These are phyloP conservation scores for Starmerella powellii DNA, from an alignment of 805 yeast species.

Conservation along the genomic window DNA sequence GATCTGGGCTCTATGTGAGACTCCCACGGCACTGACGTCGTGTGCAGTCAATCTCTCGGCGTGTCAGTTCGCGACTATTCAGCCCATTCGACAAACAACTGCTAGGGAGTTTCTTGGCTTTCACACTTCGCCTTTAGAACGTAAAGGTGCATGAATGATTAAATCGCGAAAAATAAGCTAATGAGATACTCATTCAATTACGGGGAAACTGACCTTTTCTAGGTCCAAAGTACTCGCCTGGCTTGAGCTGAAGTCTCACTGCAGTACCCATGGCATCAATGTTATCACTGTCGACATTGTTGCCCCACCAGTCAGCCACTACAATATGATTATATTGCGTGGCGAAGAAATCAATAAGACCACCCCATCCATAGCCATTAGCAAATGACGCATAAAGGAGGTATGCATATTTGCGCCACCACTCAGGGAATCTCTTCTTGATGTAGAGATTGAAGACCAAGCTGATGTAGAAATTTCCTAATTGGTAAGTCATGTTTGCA, in stretches of 20 bases:
- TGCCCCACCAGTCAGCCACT: slow-evolving; percentile 55
- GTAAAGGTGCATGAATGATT: too few relatives aligned
- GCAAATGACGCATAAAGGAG: slow-evolving; percentile 38
- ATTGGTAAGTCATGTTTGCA: slow-evolving; percentile 35
- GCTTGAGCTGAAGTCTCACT: slow-evolving; percentile 13
- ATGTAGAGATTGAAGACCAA: slow-evolving; percentile 36
- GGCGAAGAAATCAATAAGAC: slow-evolving; percentile 35
- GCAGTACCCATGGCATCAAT: slow-evolving; percentile 12
- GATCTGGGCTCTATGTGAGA: too few relatives aligned
- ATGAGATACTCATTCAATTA: too few relatives aligned
- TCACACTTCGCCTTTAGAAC: too few relatives aligned
- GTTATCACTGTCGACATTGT: slow-evolving; percentile 20
- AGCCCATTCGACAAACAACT: too few relatives aligned
- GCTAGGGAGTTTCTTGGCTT: too few relatives aligned
- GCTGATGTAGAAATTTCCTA: slow-evolving; percentile 33
- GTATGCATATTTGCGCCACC: slow-evolving; percentile 46
- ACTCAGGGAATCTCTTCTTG: slow-evolving; percentile 33
- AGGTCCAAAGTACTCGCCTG: slow-evolving; percentile 28
- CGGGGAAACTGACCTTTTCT: too few relatives aligned
- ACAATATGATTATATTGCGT: slow-evolving; percentile 37
- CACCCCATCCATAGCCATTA: slow-evolving; percentile 41
- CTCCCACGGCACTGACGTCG: too few relatives aligned
- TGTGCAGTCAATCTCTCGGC: too few relatives aligned
- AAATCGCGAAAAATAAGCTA: too few relatives aligned
- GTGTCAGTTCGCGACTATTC: too few relatives aligned